Percentiles rank a stretch among this genome's conserved stretches.
Conservation (phyloP, 805 yeast genomes). For the Nakazawaea wyomingensis region DNA sequence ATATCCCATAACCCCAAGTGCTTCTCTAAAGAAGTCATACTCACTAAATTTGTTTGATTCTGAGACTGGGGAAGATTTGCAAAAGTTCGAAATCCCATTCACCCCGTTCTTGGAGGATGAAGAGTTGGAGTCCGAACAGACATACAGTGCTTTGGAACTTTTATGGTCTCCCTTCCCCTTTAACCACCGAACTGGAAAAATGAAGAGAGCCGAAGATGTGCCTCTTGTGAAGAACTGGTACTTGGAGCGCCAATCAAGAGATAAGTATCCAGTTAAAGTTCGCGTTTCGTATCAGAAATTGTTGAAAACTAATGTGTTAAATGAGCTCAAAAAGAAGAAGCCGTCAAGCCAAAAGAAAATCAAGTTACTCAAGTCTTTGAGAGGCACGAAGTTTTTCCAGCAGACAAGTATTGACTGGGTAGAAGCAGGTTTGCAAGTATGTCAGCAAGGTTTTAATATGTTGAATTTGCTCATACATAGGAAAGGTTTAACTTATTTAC, state of each 20-base stretch:
- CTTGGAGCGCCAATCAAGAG: conserved; percentile 55
- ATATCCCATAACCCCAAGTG: conserved; percentile 46
- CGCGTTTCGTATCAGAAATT: conserved; percentile 86
- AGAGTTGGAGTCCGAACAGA: conserved; percentile 40
- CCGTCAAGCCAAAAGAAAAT: conserved; percentile 44
- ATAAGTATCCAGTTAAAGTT: conserved; percentile 64
- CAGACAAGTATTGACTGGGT: conserved; percentile 96
- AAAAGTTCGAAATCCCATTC: conserved; percentile 40
- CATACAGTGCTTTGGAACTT: conserved; percentile 54
- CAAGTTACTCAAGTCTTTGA: conserved; percentile 58
- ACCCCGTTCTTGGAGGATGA: conserved; percentile 48
- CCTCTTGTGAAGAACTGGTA: conserved; percentile 82
- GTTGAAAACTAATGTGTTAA: conserved; percentile 68
- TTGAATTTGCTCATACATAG: conserved; percentile 83
- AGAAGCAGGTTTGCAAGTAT: conserved; percentile 93
- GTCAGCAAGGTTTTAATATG: conserved; percentile 93
- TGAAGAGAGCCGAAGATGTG: conserved; percentile 84
- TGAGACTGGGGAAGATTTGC: conserved; percentile 29
- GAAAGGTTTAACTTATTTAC: conserved; percentile 86
- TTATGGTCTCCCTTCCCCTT: conserved; percentile 85
- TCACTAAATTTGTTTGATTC: conserved; percentile 18
- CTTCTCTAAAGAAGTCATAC: conserved; percentile 16
- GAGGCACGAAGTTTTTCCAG: conserved; percentile 82
- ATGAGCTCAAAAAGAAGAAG: conserved; percentile 53
- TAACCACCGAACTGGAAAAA: conserved; percentile 65